Base-by-base conservation (phyloP, 2,329 filamentous ascomycete species). In the Fusarium zealandicum region DNA sequence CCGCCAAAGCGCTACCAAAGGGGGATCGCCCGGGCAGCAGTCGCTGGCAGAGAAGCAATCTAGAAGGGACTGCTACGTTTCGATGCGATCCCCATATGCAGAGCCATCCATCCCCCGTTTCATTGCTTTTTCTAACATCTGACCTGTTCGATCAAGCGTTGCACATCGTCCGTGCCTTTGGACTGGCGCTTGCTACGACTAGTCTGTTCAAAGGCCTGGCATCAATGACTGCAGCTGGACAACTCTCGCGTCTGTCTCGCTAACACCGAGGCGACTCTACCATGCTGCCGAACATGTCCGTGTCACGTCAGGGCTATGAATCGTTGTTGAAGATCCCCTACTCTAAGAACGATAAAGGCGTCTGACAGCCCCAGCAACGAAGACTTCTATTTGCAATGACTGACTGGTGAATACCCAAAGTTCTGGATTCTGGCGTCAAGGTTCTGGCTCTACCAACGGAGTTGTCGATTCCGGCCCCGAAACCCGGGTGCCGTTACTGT, bases 21-120 rank as follows among this genome's bases (percentile, higher is more conserved):
- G 62, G 54, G 59, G 57, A 61, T 67, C 59, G 59, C 51, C 54
- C 54, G 41, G 56, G 39, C 32, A 63, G 28, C 51, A 44, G 53
- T 47, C 36, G 48, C 43, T 43, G 37, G 59, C 45, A 65, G 41
- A 60, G 63, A 67, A 67, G 54, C 47, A 51, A 59, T 66, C 64
- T 67, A 67, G 65, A 67, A 67, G 57, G 49, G 41, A 35, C 40
- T 47, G 35, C 52, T 53, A 22, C 41, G 51, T 54, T 48, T 57
- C 47, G 37, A 51, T 44, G 49, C 39, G 40, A 59, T 51, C 30
- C 36, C 41, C 40, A 39, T 56, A 55, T 41, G 12, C 48, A 37
- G 27, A n/a, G n/a, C n/a, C n/a, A n/a, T n/a, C 38, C 14, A 45
- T 37, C 51, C 48, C 39, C 43, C 16, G 41, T 53, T 47, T 57